phyloP scores from a whole-genome alignment of 2,329 filamentous ascomycete genomes.

The Ophiostoma perfectum region DNA sequence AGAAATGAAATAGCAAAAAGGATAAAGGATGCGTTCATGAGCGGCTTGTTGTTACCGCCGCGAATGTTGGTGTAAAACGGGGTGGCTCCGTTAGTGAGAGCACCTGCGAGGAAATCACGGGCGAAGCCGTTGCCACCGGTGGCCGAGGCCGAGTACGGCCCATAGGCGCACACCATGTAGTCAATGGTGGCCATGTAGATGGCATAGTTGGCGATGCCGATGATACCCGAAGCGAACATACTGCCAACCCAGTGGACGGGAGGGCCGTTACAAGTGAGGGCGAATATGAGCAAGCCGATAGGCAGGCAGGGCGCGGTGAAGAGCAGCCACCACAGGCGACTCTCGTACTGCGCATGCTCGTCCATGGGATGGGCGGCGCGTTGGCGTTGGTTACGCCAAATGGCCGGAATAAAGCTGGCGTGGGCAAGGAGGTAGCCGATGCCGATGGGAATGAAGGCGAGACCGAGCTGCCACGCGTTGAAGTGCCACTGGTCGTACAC shows the following conservation, averaged over 20 bases:
- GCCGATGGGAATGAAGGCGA: conserved; percentile 61
- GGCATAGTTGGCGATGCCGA: conserved; percentile 67
- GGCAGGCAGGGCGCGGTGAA: conserved; percentile 56
- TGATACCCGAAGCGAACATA: conserved; percentile 58
- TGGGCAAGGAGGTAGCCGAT: conserved; percentile 62
- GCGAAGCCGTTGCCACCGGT: conserved; percentile 72
- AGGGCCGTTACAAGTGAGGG: conserved; percentile 61
- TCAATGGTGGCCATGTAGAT: conserved; percentile 75
- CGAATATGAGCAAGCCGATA: conserved; percentile 65
- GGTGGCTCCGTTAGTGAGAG: conserved; percentile 62
- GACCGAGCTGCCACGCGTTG: conserved; percentile 48
- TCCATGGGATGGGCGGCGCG: conserved; percentile 46
- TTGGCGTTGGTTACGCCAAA: conserved; percentile 48
- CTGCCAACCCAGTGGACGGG: conserved; percentile 62
- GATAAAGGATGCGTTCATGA: conserved; percentile 59
- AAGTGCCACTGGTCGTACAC: conserved; percentile 67
- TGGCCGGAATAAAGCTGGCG: conserved; percentile 53
- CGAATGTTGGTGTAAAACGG: conserved; percentile 59
- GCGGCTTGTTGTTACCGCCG: conserved; percentile 40
- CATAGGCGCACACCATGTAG: conserved; percentile 69
- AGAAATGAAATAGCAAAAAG: conserved; percentile 57
- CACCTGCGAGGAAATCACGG: conserved; percentile 66
- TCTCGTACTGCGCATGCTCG: conserved; percentile 63
- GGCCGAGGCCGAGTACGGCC: conserved; percentile 66
- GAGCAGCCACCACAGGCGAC: conserved; percentile 59